Evolutionary conservation across 495 filamentous ascomycete species (phyloP).

Genomic region (Aspergillus funiculosus): DNA sequence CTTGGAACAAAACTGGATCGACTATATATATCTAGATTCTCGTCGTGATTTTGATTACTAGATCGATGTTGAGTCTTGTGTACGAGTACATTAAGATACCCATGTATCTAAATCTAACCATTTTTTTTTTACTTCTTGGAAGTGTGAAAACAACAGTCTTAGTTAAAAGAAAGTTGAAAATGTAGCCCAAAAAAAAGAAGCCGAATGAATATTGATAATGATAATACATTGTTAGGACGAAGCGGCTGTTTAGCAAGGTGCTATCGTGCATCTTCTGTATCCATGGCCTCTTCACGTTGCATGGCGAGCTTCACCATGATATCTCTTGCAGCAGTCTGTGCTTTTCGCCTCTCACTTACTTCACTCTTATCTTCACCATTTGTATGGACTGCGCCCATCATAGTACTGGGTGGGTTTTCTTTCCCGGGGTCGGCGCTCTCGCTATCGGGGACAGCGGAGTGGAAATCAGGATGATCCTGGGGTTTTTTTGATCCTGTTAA

Average conservation of each 20-base stretch:
- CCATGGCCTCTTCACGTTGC: slow-evolving; percentile 44
- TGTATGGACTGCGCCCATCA: no score
- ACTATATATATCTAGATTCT: neutral
- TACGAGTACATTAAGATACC: slow-evolving; percentile 1
- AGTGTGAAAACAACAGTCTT: no score
- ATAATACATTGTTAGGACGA: slow-evolving; percentile 6
- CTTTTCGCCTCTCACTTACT: slow-evolving; percentile 31
- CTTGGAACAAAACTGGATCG: neutral
- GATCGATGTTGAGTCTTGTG: neutral
- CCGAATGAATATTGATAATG: neutral
- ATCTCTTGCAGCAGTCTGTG: slow-evolving; percentile 36
- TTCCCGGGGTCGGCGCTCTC: slow-evolving; percentile 12
- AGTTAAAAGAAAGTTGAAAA: no score
- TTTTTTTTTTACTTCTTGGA: no score
- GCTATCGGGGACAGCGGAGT: no score
- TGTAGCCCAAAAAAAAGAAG: neutral
- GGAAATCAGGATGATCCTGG: no score
- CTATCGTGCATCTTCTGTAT: slow-evolving; percentile 27
- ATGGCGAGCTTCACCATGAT: slow-evolving; percentile 35
- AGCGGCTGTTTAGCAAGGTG: no score
- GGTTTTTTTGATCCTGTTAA: neutral
- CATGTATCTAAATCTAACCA: neutral
- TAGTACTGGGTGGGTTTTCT: slow-evolving; percentile 16
- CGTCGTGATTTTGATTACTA: no score
- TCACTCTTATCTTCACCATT: slow-evolving; percentile 11